Base-by-base conservation (phyloP, 2,329 filamentous ascomycete species). In the Dactylellina parvicollis region DNA sequence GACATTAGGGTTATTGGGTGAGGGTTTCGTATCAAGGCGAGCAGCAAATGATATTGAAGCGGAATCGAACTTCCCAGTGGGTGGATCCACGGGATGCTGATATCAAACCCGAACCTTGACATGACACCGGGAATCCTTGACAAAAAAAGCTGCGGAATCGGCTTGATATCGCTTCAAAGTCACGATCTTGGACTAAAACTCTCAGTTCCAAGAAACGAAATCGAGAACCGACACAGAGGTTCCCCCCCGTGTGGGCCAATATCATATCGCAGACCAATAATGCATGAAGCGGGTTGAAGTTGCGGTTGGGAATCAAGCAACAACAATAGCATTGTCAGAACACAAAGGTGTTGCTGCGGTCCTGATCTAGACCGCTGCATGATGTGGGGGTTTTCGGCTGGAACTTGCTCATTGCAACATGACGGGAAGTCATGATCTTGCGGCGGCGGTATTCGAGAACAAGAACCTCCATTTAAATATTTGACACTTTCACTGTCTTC, bases 81-180 rank as follows among this genome's bases (percentile, higher is more conserved):
- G 66, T 59, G 66, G 66, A 71, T 32, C 67, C 59, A 72, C 67
- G 67, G 67, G 62, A 59, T 18, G 62, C 56, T 57, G 62, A 18
- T 59, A 20, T 46, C 40, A 38, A 50, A 67, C 62, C 62, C 54
- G 52, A 67, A 67, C 62, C 62, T 59, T 67, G 62, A 67, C 62
- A 67, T 36, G 20, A 50, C 44, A 44, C 62, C 47, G 62, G 62
- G 62, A 67, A 59, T 57, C 62, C 52, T 59, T 52, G 62, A 52
- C 40, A n/a, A 67, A 52, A 10, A 20, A 26, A 44, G 32, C 62
- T 47, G 24, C 20, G 36, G 18, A 44, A 42, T 32, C 18, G 22
- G 44, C 26, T 20, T 34, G 44, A 67, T 67, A 38, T 28, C 44
- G 52, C 62, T 59, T 67, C 50, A 66, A 16, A 57, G n/a, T 34